These are phyloP conservation scores for Fusarium tuaranense DNA, from an alignment of 2,329 filamentous ascomycete species.

Conservation along the genomic window DNA sequence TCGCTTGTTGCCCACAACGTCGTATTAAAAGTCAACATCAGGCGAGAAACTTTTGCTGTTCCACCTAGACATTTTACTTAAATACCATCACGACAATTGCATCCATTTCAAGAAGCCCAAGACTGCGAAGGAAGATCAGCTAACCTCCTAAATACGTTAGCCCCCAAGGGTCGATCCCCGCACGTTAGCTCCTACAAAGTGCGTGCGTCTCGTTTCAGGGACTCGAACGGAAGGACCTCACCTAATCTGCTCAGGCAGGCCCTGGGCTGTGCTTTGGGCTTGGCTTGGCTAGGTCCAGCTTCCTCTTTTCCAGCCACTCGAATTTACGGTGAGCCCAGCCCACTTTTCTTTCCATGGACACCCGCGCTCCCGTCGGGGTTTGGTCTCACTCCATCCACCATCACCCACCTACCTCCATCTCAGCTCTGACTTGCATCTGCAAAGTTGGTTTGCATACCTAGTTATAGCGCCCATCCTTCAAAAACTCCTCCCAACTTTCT, in stretches of 20 bases:
- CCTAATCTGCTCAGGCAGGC: neutral
- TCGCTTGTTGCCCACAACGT: neutral
- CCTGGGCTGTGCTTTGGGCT: no score
- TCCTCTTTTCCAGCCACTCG: slow-evolving; percentile 42
- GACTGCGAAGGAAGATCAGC: neutral
- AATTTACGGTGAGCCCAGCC: slow-evolving; percentile 46
- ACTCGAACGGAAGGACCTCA: neutral
- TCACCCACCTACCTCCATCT: neutral
- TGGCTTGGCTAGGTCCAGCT: no score
- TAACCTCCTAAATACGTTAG: neutral
- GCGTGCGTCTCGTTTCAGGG: slow-evolving; percentile 7
- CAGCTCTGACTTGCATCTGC: slow-evolving; percentile 40
- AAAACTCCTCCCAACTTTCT: no score
- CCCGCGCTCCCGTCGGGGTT: neutral
- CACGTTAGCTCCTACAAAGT: slow-evolving; percentile 7
- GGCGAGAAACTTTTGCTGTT: neutral
- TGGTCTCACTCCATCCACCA: no score
- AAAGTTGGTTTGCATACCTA: slow-evolving; percentile 23
- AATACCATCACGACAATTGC: neutral
- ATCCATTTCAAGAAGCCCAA: no score
- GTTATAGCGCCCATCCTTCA: slow-evolving; percentile 1
- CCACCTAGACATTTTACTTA: neutral
- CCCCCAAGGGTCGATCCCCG: neutral
- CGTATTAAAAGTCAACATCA: neutral
- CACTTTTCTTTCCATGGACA: neutral